These are phyloP conservation scores for Chlamydomonas incerta DNA, from an alignment of 139 green algal species.

Conservation along the genomic window DNA sequence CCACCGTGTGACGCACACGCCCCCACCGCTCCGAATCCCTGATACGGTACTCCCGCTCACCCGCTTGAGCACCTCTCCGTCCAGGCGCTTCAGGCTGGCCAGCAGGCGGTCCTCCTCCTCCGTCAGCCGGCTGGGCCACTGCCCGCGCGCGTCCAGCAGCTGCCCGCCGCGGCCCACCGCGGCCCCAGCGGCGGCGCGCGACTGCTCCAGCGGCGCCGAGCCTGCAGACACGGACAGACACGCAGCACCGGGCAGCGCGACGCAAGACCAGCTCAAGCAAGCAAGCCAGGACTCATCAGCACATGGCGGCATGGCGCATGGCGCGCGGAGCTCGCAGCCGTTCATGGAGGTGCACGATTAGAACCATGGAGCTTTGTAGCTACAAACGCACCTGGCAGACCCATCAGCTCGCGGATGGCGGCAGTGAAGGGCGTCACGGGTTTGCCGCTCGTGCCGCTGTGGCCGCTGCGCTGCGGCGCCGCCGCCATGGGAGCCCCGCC, in stretches of 20 bases:
- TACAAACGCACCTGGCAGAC: slow-evolving; percentile 41
- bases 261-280: too few species aligned
- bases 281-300: too few species aligned
- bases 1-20: too few species aligned
- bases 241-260: too few species aligned
- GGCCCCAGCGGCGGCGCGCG: not conserved
- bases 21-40: too few species aligned
- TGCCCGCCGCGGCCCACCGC: not conserved
- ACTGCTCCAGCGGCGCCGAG: slow-evolving; percentile 27
- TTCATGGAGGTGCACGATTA: too few species aligned
- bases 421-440: slow-evolving; percentile 57
- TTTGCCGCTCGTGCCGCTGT: not conserved
- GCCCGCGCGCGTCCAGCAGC: not conserved
- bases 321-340: too few species aligned
- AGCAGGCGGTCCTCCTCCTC: slow-evolving; percentile 59
- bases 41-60: too few species aligned
- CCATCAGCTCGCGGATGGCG: slow-evolving; percentile 61
- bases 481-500: not conserved
- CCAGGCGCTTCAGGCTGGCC: slow-evolving; percentile 51
- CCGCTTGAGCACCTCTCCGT: slow-evolving; percentile 44
- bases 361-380: too few species aligned
- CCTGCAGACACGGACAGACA: too few species aligned
- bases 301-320: too few species aligned
- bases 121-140: slow-evolving; percentile 20
- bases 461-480: too few species aligned